A percentile compares a stretch with the other conserved stretches of the same genome.
Evolutionary conservation across 2,329 filamentous ascomycete genomes (phyloP).

Genomic region (Monascus ruber): DNA sequence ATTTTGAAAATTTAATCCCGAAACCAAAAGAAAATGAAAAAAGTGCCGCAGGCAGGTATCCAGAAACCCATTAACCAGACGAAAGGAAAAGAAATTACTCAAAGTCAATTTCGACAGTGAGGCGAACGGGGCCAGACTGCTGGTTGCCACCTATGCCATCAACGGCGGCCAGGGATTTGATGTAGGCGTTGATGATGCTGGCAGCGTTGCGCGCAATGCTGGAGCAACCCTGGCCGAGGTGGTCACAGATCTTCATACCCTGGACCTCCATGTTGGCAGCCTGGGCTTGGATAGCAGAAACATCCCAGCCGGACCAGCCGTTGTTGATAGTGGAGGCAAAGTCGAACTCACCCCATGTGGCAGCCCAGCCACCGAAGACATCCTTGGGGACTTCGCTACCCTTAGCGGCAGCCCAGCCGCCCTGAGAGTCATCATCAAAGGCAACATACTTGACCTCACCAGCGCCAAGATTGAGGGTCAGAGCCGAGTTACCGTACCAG

Average conservation of each 20-base stretch:
- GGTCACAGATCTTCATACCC: slow-evolving; percentile 28
- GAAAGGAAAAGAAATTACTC: slow-evolving; percentile 5
- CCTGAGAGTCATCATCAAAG: slow-evolving; percentile 25
- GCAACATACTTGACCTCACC: slow-evolving; percentile 26
- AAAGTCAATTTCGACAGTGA: slow-evolving; percentile 21
- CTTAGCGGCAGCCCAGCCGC: slow-evolving; percentile 23
- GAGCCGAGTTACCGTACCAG: slow-evolving; percentile 22
- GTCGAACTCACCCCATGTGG: slow-evolving; percentile 32
- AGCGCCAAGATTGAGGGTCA: slow-evolving; percentile 20
- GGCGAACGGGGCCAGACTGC: slow-evolving; percentile 18
- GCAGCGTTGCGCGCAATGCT: slow-evolving; percentile 13
- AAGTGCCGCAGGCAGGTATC: too few species aligned
- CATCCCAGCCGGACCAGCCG: slow-evolving; percentile 27
- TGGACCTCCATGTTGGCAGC: slow-evolving; percentile 14
- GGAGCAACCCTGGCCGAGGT: slow-evolving; percentile 18
- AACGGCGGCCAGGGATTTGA: slow-evolving; percentile 12
- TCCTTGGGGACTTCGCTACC: slow-evolving; percentile 17
- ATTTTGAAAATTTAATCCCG: too few species aligned
- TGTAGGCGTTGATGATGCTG: slow-evolving; percentile 23
- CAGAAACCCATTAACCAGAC: too few species aligned
- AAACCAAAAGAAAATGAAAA: too few species aligned
- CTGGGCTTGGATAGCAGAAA: slow-evolving; percentile 29
- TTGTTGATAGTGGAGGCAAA: slow-evolving; percentile 22
- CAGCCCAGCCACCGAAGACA: slow-evolving; percentile 19
- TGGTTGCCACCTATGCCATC: slow-evolving; percentile 20